phyloP scores from a whole-genome alignment of 805 yeast species.

The Cyberlindnera subsufficiens region DNA sequence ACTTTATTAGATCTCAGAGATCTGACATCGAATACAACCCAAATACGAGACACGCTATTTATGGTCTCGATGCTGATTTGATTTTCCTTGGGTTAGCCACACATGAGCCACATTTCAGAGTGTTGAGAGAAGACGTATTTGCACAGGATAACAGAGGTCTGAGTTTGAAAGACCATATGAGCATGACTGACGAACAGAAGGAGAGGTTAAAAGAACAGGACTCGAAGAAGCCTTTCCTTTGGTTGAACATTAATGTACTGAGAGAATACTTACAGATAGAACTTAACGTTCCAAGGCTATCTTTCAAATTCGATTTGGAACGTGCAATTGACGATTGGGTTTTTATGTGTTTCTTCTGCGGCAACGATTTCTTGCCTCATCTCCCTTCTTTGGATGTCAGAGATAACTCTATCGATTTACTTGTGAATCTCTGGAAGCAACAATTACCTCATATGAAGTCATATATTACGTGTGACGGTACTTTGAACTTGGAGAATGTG shows the following conservation, averaged over 20 bases:
- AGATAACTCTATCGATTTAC: conserved; percentile 83
- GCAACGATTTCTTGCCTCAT: conserved; percentile 97
- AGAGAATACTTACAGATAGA: conserved; percentile 87
- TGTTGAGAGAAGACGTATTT: conserved; percentile 93
- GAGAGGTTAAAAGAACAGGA: conserved; percentile 29
- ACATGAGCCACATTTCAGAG: conserved; percentile 94
- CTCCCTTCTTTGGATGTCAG: conserved; percentile 91
- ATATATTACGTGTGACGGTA: conserved; percentile 88
- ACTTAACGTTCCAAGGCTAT: conserved; percentile 59
- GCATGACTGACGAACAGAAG: conserved; percentile 56
- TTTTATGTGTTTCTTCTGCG: conserved; percentile 96
- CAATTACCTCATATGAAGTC: conserved; percentile 60
- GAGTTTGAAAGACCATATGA: conserved; percentile 42
- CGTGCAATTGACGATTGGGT: conserved; percentile 99
- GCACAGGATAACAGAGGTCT: conserved; percentile 49
- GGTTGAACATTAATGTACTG: conserved; percentile 85
- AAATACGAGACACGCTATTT: conserved; percentile 91
- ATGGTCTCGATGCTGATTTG: conserved; percentile 96
- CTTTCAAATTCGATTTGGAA: conserved; percentile 81
- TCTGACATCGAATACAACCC: conserved; percentile 84
- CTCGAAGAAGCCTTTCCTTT: conserved; percentile 74
- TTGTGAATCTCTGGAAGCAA: conserved; percentile 80
- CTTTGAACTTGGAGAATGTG: conserved; percentile 67
- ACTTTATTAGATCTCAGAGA: conserved; percentile 85
- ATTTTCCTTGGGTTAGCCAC: conserved; percentile 94